Conservation (phyloP, 495 filamentous ascomycete genomes). For the Aspergillus olivimuriae region DNA sequence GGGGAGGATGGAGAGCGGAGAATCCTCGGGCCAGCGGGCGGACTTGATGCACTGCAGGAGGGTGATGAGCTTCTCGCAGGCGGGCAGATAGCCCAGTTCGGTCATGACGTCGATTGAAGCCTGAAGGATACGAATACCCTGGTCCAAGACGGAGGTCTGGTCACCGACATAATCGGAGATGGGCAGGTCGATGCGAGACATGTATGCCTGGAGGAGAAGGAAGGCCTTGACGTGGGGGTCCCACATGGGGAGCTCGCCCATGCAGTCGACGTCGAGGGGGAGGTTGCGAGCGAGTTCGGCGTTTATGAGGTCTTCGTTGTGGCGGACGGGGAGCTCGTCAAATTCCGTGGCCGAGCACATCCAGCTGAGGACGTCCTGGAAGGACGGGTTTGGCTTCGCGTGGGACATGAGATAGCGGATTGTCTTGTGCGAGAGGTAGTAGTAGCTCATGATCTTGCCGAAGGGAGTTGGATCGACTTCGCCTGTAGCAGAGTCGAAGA, state of each 20-base stretch:
- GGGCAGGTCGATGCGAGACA: constrained; percentile 85
- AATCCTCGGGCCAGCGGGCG: constrained; percentile 83
- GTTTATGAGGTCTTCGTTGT: constrained; percentile 99
- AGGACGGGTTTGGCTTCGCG: constrained; percentile 69
- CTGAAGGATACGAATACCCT: constrained; percentile 89
- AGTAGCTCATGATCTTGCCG: constrained; percentile 98
- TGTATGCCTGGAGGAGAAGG: constrained; percentile 87
- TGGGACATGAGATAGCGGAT: constrained; percentile 74
- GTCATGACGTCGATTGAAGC: constrained; percentile 90
- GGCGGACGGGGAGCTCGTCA: constrained; percentile 94
- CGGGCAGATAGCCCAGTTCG: constrained; percentile 76
- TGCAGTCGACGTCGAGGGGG: constrained; percentile 56
- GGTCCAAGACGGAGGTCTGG: constrained; percentile 82
- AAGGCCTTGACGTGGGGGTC: constrained; percentile 98
- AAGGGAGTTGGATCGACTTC: constrained; percentile 83
- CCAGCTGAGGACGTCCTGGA: constrained; percentile 85
- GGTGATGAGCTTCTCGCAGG: constrained; percentile 69
- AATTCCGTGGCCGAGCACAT: constrained; percentile 93
- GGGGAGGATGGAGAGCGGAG: constrained; percentile 72
- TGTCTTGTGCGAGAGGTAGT: constrained; percentile 95
- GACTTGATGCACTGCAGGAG: constrained; percentile 89
- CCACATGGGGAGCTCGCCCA: constrained; percentile 84
- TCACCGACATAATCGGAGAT: constrained; percentile 98
- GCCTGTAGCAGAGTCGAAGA: constrained; percentile 69
- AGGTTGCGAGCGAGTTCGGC: constrained; percentile 79